These are phyloP conservation scores for Nematocida ironsii DNA, from an alignment of 371 early-diverging fungal genomes.

Conservation along the genomic window DNA sequence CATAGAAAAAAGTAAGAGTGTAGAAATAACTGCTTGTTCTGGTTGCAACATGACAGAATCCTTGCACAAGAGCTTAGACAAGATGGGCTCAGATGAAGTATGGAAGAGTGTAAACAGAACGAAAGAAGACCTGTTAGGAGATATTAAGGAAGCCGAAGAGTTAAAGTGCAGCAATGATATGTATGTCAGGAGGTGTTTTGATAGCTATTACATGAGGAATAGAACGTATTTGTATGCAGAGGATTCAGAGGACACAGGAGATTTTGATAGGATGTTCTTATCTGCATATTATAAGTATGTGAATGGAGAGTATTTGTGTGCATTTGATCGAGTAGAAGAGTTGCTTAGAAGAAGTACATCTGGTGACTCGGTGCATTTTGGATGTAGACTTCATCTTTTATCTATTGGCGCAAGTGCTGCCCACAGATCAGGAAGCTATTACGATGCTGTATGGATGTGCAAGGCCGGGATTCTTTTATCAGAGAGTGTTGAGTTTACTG, in stretches of 20 bases:
- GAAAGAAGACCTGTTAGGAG: background rate
- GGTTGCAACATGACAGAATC: background rate
- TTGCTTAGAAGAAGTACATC: conserved; percentile 2
- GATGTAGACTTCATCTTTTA: conserved; percentile 34
- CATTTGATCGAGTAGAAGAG: background rate
- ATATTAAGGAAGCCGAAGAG: background rate
- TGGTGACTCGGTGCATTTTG: conserved; percentile 5
- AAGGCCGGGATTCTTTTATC: conserved; percentile 11
- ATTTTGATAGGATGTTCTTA: conserved; percentile 21
- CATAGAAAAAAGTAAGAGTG: background rate
- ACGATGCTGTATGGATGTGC: conserved; percentile 24
- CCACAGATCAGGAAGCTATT: conserved; percentile 28
- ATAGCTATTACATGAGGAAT: conserved; percentile 3
- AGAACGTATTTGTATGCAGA: background rate
- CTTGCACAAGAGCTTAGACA: background rate
- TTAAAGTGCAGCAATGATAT: background rate
- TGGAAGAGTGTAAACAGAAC: background rate
- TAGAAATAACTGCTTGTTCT: background rate
- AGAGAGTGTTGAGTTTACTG: background rate
- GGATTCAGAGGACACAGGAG: background rate
- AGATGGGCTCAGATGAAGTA: background rate
- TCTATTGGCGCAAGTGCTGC: conserved; percentile 22
- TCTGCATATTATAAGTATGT: conserved; percentile 15
- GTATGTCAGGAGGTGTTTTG: background rate
- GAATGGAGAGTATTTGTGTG: conserved; percentile 19